Base-by-base conservation (phyloP, 2,329 filamentous ascomycete species). In the Trichoderma sp. region DNA sequence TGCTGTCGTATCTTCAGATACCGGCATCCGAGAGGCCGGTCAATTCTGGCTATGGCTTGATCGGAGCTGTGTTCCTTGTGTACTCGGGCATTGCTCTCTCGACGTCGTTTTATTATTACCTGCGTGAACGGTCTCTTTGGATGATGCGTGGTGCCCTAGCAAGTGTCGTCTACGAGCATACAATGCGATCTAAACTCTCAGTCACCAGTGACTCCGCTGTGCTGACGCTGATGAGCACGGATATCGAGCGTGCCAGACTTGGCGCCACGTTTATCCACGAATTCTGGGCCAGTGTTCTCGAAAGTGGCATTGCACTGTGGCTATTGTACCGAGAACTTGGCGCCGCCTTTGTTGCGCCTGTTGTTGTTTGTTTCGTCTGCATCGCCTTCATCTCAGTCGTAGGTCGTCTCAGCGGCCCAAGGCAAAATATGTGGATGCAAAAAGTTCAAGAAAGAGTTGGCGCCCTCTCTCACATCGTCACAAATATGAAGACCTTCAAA, bases 291-390 rank as follows among this genome's bases (percentile, higher is more conserved):
- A 83, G 79, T 53, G 69, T 81, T 0, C 76, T 88, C 1, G 84
- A 89, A 76, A 83, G 87, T 4, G 84, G 79, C 5, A 71, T 90
- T 2, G 85, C 85, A 0, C 85, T 85, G 65, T 90, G 84, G 79
- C 81, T 90, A 0, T 81, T 91, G 0, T 81, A 88, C 24, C 78
- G 78, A 4, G 83, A 88, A 65, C 78, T 90, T 1, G 88, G 89
- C 0, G 80, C 82, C 0, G 87, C 87, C 0, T 90, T 87, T 53
- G 79, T 85, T 0, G 85, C 86, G 0, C 88, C 89, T 0, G 82
- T 90, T 6, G 83, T 84, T 0, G 81, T 88, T 3, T 85, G 88
- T 0, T 64, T 85, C 9, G 4, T 80, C 2, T 81, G 80, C 24
- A 77, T 78, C 2, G 31, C 77, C 3, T 9, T 78, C 2, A 63